Percentiles rank a stretch among this genome's conserved stretches.
Evolutionary conservation across 1,284 basidiomycete genomes (phyloP).

Genomic region (Exobasidium cylindrosporum): DNA sequence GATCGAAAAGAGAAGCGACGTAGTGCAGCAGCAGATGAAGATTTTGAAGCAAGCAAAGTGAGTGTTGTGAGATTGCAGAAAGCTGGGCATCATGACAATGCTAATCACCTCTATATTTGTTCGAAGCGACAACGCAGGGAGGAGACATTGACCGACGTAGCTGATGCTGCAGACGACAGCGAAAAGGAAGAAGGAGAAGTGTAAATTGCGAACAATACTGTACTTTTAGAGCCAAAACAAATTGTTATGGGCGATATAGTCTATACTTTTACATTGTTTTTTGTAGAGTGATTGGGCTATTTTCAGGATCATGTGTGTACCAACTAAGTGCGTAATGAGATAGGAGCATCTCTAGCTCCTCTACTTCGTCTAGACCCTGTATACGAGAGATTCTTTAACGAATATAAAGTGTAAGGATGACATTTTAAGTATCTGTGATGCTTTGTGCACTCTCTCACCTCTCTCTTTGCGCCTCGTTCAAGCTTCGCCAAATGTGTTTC

Average conservation of each 20-base stretch:
- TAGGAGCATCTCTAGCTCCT: constrained; percentile 54
- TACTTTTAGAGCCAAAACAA: too few relatives aligned
- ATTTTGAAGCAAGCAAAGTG: not conserved
- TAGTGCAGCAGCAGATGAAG: not conserved
- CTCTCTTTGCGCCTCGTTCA: constrained; percentile 21
- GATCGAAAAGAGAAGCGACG: constrained; percentile 8
- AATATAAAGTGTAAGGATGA: not conserved
- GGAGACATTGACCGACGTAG: not conserved
- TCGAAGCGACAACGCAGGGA: not conserved
- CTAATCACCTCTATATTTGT: too few relatives aligned
- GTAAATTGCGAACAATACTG: not conserved
- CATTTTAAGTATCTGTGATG: not conserved
- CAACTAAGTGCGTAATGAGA: constrained; percentile 35
- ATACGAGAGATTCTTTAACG: constrained; percentile 17
- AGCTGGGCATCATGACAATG: not conserved
- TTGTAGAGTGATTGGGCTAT: not conserved
- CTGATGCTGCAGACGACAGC: constrained; percentile 9
- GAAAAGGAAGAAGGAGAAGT: constrained; percentile 17
- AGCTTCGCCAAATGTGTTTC: constrained; percentile 28
- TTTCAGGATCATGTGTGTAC: not conserved
- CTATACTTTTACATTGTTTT: not conserved
- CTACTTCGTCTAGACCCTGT: constrained; percentile 52
- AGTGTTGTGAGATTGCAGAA: too few relatives aligned
- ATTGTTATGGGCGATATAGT: too few relatives aligned
- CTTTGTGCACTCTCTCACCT: constrained; percentile 24